These are phyloP conservation scores for Fistulinella cinereoalba DNA, from an alignment of 1,284 basidiomycete species.

Conservation along the genomic window DNA sequence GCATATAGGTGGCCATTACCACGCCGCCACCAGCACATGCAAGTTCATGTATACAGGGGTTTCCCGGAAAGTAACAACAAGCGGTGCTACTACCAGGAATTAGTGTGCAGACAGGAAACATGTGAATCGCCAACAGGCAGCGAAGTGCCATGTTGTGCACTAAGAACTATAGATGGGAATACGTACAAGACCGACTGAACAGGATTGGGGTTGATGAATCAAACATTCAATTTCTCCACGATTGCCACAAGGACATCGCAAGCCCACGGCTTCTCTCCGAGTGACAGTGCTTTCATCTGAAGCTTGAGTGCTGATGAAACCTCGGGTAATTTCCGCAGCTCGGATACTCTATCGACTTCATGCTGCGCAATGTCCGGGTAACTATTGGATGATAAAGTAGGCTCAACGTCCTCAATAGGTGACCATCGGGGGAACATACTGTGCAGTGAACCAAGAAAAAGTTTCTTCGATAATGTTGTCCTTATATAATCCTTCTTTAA, in stretches of 20 bases:
- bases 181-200: too few species aligned
- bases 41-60: too few species aligned
- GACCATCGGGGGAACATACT: slow-evolving; percentile 21
- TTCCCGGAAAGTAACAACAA: too few species aligned
- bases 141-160: too few species aligned
- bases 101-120: too few species aligned
- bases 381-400: slow-evolving; percentile 20
- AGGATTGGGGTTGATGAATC: too few species aligned
- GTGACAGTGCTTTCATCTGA: slow-evolving; percentile 22
- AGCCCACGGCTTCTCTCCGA: slow-evolving; percentile 30
- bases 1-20: too few species aligned
- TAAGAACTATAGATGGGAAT: too few species aligned
- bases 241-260: slow-evolving; percentile 21
- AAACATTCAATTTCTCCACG: slow-evolving; percentile 14
- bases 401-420: slow-evolving; percentile 1
- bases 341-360: slow-evolving; percentile 20
- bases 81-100: too few species aligned
- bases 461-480: slow-evolving; percentile 30
- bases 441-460: slow-evolving; percentile 33
- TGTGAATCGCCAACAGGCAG: too few species aligned
- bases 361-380: slow-evolving; percentile 14
- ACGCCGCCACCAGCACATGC: too few species aligned
- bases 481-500: slow-evolving; percentile 21
- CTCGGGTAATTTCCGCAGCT: slow-evolving; percentile 23
- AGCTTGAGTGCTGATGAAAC: slow-evolving; percentile 19